Base-by-base conservation (phyloP, 83 land plant species). In the Thuja plicata region DNA sequence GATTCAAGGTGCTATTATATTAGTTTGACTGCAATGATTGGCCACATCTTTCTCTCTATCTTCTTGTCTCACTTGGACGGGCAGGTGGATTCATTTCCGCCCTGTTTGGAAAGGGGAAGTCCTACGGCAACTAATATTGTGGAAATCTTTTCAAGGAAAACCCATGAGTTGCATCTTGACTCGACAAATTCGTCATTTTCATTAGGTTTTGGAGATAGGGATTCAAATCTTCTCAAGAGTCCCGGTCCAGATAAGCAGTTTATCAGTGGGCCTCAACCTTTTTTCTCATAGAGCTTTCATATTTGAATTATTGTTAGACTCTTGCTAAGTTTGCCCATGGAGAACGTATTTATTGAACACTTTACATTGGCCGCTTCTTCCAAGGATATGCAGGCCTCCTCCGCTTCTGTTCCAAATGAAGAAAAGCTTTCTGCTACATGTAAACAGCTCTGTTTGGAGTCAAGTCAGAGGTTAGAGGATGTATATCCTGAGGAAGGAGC, bases 81-180 rank as follows among this genome's bases (percentile, higher is more conserved):
- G 84, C 84, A 45, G 84, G 84, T 45, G 52, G 84, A 43, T 81
- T 81, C 84, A 24, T 27, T 81, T 81, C 52, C 52, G 24, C 84
- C 52, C 48, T 81, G 27, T 45, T 27, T 81, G 84, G 84, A 81
- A 48, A 81, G 84, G 52, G 84, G 84, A 45, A 45, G 84, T 81
- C 84, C 84, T 45, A 40, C 55, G 4, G 17, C 45, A 37, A 80
- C 43, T 8, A 11, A 45, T 81, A 12, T 52, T 27, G n/a, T 81
- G 48, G 24, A 43, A 41, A 24, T 3, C n/a, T 21, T 41, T 81
- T 81, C 84, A 45, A 81, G 32, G 30, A 48, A 37, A 81, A 81
- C 40, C 13, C n/a, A 81, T 81, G 84, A 43, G 52, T 45, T 81
- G 32, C 15, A 13, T 40, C 46, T 43, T 81, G 52, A 27, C 50